A percentile compares a stretch with the other conserved stretches of the same genome.
These are phyloP conservation scores for Luzula sylvatica DNA, from an alignment of 176 grass and related monocot genomes.

Conservation along the genomic window DNA sequence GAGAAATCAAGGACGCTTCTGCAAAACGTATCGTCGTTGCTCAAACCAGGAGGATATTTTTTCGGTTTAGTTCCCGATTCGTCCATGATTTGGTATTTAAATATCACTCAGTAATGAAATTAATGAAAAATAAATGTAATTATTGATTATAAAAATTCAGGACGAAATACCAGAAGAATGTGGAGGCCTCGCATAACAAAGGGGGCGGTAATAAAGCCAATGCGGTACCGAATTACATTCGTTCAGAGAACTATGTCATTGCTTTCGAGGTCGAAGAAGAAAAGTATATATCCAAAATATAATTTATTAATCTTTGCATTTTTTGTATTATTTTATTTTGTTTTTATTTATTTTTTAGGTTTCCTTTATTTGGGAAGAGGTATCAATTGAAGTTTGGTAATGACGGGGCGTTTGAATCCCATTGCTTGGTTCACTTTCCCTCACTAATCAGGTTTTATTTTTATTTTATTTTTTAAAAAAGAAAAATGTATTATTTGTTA, in stretches of 20 bases:
- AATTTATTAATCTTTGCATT: neutral
- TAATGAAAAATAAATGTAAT: neutral
- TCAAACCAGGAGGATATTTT: conserved; percentile 84
- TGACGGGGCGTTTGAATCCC: conserved; percentile 50
- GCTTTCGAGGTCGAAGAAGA: conserved; percentile 97
- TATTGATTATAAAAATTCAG: conserved; percentile 19
- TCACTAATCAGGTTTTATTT: conserved; percentile 72
- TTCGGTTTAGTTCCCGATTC: conserved; percentile 74
- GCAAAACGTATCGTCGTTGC: conserved; percentile 56
- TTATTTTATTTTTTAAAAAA: conserved; percentile 14
- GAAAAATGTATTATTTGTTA: conserved; percentile 2
- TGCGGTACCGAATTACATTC: conserved; percentile 73
- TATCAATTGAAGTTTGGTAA: conserved; percentile 89
- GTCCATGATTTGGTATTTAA: conserved; percentile 72
- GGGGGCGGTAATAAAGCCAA: conserved; percentile 46
- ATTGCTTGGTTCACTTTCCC: conserved; percentile 88
- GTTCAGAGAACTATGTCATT: conserved; percentile 93
- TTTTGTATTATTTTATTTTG: conserved; percentile 7
- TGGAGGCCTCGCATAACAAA: conserved; percentile 88
- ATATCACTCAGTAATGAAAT: no score
- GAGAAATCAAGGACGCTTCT: conserved; percentile 65
- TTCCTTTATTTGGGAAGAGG: conserved; percentile 83
- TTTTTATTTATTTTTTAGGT: conserved; percentile 41
- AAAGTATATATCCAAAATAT: conserved; percentile 40
- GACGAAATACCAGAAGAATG: conserved; percentile 98